Evolutionary conservation across 495 filamentous ascomycete species (phyloP).

Genomic region (Penicillium odoratum): DNA sequence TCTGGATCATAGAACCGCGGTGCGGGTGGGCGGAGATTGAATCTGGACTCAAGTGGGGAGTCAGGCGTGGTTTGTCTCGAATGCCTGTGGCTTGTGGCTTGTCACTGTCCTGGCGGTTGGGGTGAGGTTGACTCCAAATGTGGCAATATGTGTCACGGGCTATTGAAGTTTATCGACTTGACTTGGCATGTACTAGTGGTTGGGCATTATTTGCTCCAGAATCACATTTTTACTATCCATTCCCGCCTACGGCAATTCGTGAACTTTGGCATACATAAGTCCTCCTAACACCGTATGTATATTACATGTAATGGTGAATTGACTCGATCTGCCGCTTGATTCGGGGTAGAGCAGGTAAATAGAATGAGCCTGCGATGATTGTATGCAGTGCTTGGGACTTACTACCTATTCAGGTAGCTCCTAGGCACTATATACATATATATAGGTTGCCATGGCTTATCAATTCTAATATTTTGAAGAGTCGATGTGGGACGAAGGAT

Average conservation of each 20-base stretch:
- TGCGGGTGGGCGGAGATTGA: background rate
- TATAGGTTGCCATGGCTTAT: too few species aligned
- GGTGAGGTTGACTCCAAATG: background rate
- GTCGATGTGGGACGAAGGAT: background rate
- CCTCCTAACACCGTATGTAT: too few species aligned
- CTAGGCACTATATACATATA: too few species aligned
- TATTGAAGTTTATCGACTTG: background rate
- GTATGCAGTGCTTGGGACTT: too few species aligned
- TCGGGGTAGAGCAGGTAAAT: background rate
- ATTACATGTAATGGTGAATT: background rate
- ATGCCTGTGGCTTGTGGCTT: background rate
- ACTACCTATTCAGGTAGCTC: too few species aligned
- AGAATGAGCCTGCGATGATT: background rate
- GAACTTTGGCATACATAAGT: too few species aligned
- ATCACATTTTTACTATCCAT: too few species aligned
- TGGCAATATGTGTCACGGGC: too few species aligned
- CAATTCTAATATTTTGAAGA: too few species aligned
- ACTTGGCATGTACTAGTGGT: background rate
- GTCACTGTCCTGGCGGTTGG: background rate
- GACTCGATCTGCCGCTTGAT: background rate
- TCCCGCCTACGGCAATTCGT: too few species aligned
- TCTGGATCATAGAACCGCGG: background rate
- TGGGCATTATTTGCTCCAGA: too few species aligned
- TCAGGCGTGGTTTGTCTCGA: too few species aligned
- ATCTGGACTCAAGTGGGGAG: constrained; percentile 2